Percentiles rank a stretch among this genome's conserved stretches.
Evolutionary conservation across 2,329 filamentous ascomycete species (phyloP).

Genomic region (Calonectria hawksworthii): DNA sequence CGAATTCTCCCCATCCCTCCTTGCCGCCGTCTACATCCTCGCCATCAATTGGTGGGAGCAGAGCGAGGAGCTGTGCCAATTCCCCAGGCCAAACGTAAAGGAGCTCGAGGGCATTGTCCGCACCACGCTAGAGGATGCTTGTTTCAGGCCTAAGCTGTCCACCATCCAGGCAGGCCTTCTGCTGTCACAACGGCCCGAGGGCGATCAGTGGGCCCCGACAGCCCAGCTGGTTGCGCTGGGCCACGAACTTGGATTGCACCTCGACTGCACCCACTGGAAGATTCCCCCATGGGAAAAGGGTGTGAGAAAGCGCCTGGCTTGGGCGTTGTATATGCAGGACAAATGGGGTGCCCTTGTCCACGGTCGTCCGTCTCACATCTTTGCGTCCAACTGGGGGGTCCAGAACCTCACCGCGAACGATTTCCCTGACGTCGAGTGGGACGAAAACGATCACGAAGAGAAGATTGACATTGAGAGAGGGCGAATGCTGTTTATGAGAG

Average conservation of each 20-base stretch:
- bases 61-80: conserved; percentile 73
- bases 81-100: conserved; percentile 78
- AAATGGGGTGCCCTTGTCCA: conserved; percentile 90
- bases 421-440: conserved; percentile 80
- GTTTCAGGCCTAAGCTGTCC: conserved; percentile 86
- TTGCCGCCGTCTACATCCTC: conserved; percentile 87
- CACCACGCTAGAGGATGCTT: conserved; percentile 79
- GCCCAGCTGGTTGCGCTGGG: conserved; percentile 89
- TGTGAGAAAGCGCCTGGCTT: conserved; percentile 86
- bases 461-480: conserved; percentile 77
- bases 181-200: conserved; percentile 80
- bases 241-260: conserved; percentile 89
- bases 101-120: conserved; percentile 82
- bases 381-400: conserved; percentile 82
- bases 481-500: conserved; percentile 79
- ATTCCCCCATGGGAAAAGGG: conserved; percentile 91
- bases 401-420: conserved; percentile 74
- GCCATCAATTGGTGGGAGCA: conserved; percentile 92
- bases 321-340: conserved; percentile 95
- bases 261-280: conserved; percentile 89
- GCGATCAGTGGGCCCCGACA: conserved; percentile 86
- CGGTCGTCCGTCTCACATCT: conserved; percentile 84
- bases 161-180: conserved; percentile 84
- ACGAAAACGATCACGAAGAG: conserved; percentile 72
- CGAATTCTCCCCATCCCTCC: conserved; percentile 81